Conservation (phyloP, 1,139 yeast species). For the Saccharomyces hybrid region DNA sequence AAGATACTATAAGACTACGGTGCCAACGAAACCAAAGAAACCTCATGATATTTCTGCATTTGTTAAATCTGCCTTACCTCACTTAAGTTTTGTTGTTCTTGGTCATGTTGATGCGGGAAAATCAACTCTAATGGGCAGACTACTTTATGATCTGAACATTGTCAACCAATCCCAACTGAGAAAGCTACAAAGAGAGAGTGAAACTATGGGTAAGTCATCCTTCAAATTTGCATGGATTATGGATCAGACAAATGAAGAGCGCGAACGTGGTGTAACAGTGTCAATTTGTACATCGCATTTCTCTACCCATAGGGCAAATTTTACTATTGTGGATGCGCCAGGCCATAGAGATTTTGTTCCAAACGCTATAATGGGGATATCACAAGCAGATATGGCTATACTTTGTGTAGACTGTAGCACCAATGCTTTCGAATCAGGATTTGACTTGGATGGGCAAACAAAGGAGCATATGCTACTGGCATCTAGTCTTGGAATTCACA, state of each 20-base stretch:
- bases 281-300: conserved; percentile 84
- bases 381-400: conserved; percentile 65
- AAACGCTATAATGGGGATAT: conserved; percentile 96
- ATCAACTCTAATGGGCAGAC: conserved; percentile 87
- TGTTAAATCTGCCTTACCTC: conserved; percentile 45
- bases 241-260: conserved; percentile 92
- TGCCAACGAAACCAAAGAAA: conserved; percentile 33
- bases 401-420: conserved; percentile 56
- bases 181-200: conserved; percentile 73
- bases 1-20: conserved; percentile 21
- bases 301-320: conserved; percentile 55
- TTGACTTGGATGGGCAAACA: conserved; percentile 82
- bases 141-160: conserved; percentile 72
- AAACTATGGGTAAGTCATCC: conserved; percentile 78
- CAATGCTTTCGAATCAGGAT: conserved; percentile 88
- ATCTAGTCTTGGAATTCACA: conserved; percentile 71
- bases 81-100: conserved; percentile 71
- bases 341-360: conserved; percentile 97
- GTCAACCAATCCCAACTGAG: conserved; percentile 72
- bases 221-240: conserved; percentile 96
- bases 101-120: conserved; percentile 99
- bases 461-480: conserved; percentile 88
- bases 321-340: conserved; percentile 94
- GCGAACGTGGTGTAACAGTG: conserved; percentile 85
- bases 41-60: conserved; percentile 34